These are phyloP conservation scores for Ichthyophonus hoferi DNA, from an alignment of 208 protist species.

Conservation along the genomic window DNA sequence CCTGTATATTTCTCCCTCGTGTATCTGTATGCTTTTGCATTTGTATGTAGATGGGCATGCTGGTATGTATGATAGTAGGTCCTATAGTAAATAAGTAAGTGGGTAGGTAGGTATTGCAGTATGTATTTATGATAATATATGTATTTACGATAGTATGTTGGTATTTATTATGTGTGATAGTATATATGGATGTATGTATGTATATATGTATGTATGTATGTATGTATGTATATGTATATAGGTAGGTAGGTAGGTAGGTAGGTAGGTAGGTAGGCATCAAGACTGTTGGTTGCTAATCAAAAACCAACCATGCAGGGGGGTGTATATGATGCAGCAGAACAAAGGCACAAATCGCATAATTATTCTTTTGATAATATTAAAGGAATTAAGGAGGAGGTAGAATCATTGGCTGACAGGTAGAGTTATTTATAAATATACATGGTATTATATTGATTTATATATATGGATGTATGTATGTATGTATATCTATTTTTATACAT, in stretches of 20 bases:
- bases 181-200: no score
- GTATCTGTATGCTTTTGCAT: background rate
- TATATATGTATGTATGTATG: no score
- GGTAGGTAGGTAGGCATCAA: no score
- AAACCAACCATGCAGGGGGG: background rate
- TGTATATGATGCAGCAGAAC: background rate
- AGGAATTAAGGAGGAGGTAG: background rate
- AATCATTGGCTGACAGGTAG: background rate
- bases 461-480: no score
- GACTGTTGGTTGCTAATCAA: no score
- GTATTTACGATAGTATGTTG: background rate
- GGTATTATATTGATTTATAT: no score
- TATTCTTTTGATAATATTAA: background rate
- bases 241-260: no score
- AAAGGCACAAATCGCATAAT: background rate
- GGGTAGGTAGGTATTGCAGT: background rate
- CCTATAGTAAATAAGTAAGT: no score
- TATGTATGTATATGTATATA: no score
- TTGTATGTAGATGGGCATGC: background rate
- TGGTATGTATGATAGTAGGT: background rate
- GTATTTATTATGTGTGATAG: no score
- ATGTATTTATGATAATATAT: background rate
- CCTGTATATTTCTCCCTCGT: background rate
- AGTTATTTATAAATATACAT: no score
- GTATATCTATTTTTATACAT: no score